Conservation (phyloP, 2,329 filamentous ascomycete genomes). For the Cercospora citrullina region DNA sequence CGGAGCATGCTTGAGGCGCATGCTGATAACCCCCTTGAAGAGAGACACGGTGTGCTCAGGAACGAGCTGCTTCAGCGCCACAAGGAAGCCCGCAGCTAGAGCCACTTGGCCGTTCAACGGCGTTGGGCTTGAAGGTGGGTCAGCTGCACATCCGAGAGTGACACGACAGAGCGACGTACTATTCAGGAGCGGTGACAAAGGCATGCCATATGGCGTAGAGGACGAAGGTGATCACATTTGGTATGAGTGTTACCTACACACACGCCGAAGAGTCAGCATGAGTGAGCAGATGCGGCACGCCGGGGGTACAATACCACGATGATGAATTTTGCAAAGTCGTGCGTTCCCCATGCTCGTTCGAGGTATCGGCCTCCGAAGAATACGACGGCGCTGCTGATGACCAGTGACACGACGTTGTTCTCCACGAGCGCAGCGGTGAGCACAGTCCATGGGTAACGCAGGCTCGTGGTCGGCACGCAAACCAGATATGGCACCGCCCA, state of each 20-base stretch:
- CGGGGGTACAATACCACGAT: conserved; percentile 40
- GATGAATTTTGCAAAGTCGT: conserved; percentile 88
- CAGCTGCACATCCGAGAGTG: background rate
- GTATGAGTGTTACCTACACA: conserved; percentile 66
- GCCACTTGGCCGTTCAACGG: conserved; percentile 86
- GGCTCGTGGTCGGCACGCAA: conserved; percentile 77
- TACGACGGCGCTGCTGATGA: conserved; percentile 73
- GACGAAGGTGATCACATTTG: conserved; percentile 74
- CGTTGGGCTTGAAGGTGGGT: conserved; percentile 55
- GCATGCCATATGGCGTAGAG: conserved; percentile 73
- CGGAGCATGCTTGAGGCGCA: conserved; percentile 70
- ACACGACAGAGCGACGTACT: conserved; percentile 53
- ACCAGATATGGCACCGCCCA: conserved; percentile 72
- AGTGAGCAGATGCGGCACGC: too few relatives aligned
- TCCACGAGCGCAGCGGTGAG: conserved; percentile 84
- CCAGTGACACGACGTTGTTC: conserved; percentile 84
- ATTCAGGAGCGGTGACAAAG: conserved; percentile 64
- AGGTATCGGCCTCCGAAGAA: conserved; percentile 94
- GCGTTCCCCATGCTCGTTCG: conserved; percentile 91
- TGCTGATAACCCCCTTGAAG: conserved; percentile 81
- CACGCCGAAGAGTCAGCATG: background rate
- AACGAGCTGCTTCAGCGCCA: conserved; percentile 95
- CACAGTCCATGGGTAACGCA: conserved; percentile 92
- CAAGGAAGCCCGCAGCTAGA: conserved; percentile 88
- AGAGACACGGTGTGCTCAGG: conserved; percentile 96